Conservation (phyloP, 352 stramenopile genomes). For the Phytophthora sp. region DNA sequence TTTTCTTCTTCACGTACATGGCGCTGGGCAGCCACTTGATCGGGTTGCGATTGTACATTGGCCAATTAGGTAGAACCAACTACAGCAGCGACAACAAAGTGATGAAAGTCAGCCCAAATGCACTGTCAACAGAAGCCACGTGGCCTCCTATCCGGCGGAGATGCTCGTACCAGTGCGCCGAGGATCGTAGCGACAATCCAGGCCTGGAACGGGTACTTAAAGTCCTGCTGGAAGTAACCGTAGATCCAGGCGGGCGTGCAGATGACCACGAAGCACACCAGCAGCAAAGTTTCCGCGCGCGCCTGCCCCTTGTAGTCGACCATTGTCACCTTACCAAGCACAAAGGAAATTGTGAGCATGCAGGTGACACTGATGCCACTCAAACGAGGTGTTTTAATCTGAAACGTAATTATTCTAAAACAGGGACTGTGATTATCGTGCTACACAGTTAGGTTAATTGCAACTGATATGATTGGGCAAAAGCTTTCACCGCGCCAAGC, state of each 20-base stretch:
- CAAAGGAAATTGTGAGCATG: too few relatives aligned
- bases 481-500: too few relatives aligned
- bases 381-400: too few relatives aligned
- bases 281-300: conserved; percentile 66
- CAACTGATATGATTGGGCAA: too few relatives aligned
- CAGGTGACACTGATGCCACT: too few relatives aligned
- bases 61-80: conserved; percentile 83
- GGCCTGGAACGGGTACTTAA: conserved; percentile 77
- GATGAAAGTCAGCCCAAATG: conserved; percentile 2
- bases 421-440: too few relatives aligned
- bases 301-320: conserved; percentile 89
- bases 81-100: conserved; percentile 21
- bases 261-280: conserved; percentile 74
- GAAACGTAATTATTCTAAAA: too few relatives aligned
- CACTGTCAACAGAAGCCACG: conserved; percentile 20
- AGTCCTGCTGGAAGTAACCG: conserved; percentile 84
- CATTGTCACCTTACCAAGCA: conserved; percentile 53
- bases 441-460: too few relatives aligned
- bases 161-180: conserved; percentile 55
- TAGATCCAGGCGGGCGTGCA: conserved; percentile 87
- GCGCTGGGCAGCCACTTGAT: conserved; percentile 83
- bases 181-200: conserved; percentile 67
- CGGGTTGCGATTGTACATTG: conserved; percentile 83
- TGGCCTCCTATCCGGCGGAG: background rate
- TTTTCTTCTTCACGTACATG: conserved; percentile 77